phyloP scores from a whole-genome alignment of 495 filamentous ascomycete species.

The Podospora australis region DNA sequence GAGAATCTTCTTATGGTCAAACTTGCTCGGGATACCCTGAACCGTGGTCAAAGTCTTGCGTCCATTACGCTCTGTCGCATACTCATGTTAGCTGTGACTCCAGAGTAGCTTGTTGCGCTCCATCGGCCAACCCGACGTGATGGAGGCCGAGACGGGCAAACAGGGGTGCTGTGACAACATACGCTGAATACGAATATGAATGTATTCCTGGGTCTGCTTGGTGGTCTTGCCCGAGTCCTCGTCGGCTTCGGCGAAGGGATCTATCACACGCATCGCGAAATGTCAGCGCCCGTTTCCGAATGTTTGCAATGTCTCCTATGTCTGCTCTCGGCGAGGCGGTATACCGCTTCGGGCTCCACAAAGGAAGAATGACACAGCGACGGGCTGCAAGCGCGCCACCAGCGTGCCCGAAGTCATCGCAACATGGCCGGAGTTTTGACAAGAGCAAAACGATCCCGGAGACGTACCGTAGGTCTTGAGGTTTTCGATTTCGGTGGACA shows the following conservation, averaged over 20 bases:
- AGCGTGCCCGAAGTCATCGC: no score
- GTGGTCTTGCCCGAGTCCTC: conserved; percentile 90
- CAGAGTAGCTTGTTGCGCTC: no score
- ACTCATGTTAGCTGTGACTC: not conserved
- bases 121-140: not conserved
- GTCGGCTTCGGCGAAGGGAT: conserved; percentile 99
- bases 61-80: conserved; percentile 89
- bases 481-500: conserved; percentile 93
- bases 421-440: no score
- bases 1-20: conserved; percentile 98
- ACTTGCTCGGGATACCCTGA: conserved; percentile 95
- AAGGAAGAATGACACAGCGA: no score
- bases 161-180: conserved; percentile 37
- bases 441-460: no score
- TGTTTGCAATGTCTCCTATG: not conserved
- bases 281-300: not conserved
- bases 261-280: conserved; percentile 37
- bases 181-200: conserved; percentile 99
- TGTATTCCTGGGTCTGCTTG: conserved; percentile 89
- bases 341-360: no score
- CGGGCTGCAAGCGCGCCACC: no score
- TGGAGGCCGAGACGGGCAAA: not conserved
- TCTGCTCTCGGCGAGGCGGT: no score
- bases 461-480: conserved; percentile 98
- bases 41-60: conserved; percentile 99